Percentiles rank a stretch among this genome's conserved stretches.
Evolutionary conservation across 202 grass and related monocot species (phyloP).

Genomic region (Miscanthus sacchariflorus): DNA sequence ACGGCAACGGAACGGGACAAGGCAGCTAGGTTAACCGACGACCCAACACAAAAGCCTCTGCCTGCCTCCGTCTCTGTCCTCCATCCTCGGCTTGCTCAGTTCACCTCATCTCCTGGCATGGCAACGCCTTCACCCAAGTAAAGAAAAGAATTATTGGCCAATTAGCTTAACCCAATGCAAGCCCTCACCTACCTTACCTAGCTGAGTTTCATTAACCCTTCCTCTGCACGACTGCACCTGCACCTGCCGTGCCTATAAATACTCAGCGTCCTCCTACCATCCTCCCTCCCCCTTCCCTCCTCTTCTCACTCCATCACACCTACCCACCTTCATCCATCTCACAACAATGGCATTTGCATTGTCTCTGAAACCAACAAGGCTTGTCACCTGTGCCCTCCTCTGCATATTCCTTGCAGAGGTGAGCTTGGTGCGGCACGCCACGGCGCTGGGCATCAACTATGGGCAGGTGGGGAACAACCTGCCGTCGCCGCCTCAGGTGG

Average conservation of each 20-base stretch:
- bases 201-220: conserved; percentile 4
- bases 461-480: conserved; percentile 95
- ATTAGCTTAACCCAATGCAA: conserved; percentile 46
- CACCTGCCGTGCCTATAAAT: conserved; percentile 47
- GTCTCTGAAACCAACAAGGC: conserved; percentile 30
- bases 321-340: not conserved
- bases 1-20: conserved; percentile 53
- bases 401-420: conserved; percentile 50
- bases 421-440: not conserved
- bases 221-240: not conserved
- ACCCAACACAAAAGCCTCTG: conserved; percentile 31
- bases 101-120: conserved; percentile 42
- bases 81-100: not conserved
- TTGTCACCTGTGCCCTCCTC: conserved; percentile 49
- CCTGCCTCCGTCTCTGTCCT: not conserved
- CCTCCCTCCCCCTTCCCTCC: conserved; percentile 51
- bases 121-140: conserved; percentile 74
- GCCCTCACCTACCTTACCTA: conserved; percentile 41
- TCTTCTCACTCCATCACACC: conserved; percentile 36
- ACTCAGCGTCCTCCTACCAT: not conserved
- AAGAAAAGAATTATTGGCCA: conserved; percentile 90
- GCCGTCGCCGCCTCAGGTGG: conserved; percentile 65
- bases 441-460: conserved; percentile 87
- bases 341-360: conserved; percentile 46
- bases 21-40: conserved; percentile 7